phyloP scores from a whole-genome alignment of 75 land plant genomes.

The Cryptomeria japonica region DNA sequence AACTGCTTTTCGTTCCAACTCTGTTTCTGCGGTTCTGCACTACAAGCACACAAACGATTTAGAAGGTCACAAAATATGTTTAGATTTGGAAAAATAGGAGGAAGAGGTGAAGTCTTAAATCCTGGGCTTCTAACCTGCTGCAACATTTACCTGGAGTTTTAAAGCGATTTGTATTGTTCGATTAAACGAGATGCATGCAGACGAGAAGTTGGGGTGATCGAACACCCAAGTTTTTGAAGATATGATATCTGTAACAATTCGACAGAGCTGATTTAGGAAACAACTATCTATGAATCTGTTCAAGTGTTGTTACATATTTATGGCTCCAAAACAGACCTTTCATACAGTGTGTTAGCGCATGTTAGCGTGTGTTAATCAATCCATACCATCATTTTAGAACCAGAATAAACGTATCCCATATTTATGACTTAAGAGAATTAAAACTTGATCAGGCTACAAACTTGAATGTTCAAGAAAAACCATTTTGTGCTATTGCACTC shows the following conservation, averaged over 20 bases:
- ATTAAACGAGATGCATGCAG: constrained; percentile 84
- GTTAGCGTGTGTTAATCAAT: no score
- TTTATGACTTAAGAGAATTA: background rate
- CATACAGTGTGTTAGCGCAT: no score
- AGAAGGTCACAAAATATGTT: background rate
- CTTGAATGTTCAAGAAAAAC: background rate
- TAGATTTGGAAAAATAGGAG: background rate
- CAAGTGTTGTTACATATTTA: background rate
- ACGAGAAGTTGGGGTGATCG: constrained; percentile 64
- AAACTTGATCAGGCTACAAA: background rate
- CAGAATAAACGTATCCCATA: no score
- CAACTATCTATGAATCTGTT: background rate
- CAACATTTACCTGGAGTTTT: background rate
- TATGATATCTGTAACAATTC: constrained; percentile 49
- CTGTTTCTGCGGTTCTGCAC: background rate
- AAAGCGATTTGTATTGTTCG: constrained; percentile 78
- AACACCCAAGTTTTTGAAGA: constrained; percentile 72
- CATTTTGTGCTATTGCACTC: background rate
- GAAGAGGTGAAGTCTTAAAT: background rate
- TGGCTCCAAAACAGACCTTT: no score
- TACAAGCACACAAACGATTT: background rate
- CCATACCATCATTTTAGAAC: no score
- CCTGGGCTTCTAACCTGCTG: background rate
- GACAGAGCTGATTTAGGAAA: background rate
- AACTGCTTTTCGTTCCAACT: background rate